A percentile compares a stretch with the other conserved stretches of the same genome.
Conservation (phyloP, 1,284 basidiomycete species). For the Exobasidium cylindrosporum region DNA sequence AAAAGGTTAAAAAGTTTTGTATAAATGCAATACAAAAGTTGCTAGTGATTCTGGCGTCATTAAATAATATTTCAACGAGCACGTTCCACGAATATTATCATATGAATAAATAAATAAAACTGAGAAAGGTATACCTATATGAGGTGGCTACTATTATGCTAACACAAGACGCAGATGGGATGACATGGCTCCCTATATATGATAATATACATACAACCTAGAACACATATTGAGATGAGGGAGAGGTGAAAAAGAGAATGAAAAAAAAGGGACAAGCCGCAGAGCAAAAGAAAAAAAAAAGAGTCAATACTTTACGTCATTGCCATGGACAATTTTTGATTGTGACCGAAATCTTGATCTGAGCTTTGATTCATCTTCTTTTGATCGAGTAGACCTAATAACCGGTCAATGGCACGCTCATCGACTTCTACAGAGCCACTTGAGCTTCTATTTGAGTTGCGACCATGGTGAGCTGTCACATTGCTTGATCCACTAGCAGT, state of each 20-base stretch:
- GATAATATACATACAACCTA: too few species aligned
- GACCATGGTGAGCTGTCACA: background rate
- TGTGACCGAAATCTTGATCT: background rate
- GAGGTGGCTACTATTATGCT: too few species aligned
- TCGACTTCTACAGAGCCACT: conserved; percentile 27
- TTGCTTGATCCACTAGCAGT: background rate
- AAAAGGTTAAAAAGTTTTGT: too few species aligned
- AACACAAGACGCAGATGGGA: too few species aligned
- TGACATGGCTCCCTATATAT: too few species aligned
- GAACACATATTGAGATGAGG: background rate
- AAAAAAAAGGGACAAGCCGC: background rate
- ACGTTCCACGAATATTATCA: too few species aligned
- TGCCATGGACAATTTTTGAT: conserved; percentile 5
- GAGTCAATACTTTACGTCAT: background rate
- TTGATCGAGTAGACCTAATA: conserved; percentile 34
- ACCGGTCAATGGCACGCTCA: conserved; percentile 32
- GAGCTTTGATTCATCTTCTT: conserved; percentile 14
- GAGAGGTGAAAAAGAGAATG: background rate
- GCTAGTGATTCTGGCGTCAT: too few species aligned
- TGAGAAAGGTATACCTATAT: too few species aligned
- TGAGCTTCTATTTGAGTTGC: background rate
- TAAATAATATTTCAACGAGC: too few species aligned
- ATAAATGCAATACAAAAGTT: too few species aligned
- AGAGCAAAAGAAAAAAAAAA: background rate
- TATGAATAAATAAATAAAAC: too few species aligned